A percentile compares a stretch with the other conserved stretches of the same genome.
These are phyloP conservation scores for Xylaria longipes DNA, from an alignment of 495 filamentous ascomycete species.

Conservation along the genomic window DNA sequence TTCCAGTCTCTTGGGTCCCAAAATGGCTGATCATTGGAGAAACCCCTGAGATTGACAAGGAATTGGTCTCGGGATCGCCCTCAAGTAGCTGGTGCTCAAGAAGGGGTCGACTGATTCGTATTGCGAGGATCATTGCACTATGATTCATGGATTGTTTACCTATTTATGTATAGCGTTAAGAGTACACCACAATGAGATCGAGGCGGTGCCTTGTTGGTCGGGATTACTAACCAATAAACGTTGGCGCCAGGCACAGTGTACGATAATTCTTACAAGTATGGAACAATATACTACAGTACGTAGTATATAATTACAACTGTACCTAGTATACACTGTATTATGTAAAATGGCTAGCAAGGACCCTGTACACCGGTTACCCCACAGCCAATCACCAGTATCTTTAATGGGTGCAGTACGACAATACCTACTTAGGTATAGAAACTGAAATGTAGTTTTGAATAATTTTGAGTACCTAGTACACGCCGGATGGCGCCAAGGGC, in stretches of 20 bases:
- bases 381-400: slow-evolving; percentile 3
- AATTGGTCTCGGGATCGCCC: slow-evolving; percentile 10
- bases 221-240: background rate
- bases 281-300: too few relatives aligned
- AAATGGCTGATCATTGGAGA: slow-evolving; percentile 22
- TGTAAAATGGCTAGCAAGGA: background rate
- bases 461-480: background rate
- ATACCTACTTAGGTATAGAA: too few relatives aligned
- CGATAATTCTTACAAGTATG: background rate
- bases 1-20: slow-evolving; percentile 26
- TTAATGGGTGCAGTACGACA: background rate
- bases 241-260: background rate
- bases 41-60: slow-evolving; percentile 21
- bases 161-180: slow-evolving; percentile 5
- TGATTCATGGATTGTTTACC: slow-evolving; percentile 6
- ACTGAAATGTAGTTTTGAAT: background rate
- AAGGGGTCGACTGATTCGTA: slow-evolving; percentile 5
- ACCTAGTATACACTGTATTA: background rate
- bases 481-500: background rate
- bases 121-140: background rate
- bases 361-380: background rate
- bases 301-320: background rate
- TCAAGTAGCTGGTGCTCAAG: background rate
- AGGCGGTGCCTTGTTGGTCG: background rate
- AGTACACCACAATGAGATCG: background rate